These are phyloP conservation scores for Cadophora malorum DNA, from an alignment of 2,329 filamentous ascomycete species.

Conservation along the genomic window DNA sequence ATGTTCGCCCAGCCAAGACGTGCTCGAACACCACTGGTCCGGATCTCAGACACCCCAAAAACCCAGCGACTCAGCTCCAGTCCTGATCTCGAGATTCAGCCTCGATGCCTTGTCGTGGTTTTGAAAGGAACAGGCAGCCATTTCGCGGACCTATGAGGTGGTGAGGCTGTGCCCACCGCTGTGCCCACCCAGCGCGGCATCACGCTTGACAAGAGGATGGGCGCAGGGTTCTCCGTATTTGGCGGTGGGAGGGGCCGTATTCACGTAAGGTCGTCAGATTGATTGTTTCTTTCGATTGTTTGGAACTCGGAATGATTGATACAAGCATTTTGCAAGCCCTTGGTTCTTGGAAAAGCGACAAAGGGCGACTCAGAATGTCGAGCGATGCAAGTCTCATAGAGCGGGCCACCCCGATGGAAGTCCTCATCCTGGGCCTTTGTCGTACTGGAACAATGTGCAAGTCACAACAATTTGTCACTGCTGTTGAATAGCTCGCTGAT, in stretches of 20 bases:
- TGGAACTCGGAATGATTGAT: no score
- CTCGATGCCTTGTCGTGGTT: neutral
- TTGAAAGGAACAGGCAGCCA: constrained; percentile 7
- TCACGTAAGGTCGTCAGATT: neutral
- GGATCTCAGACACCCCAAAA: neutral
- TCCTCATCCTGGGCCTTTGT: constrained; percentile 20
- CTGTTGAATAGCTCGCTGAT: neutral
- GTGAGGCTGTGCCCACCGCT: neutral
- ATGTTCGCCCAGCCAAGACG: constrained; percentile 2
- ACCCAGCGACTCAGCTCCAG: neutral
- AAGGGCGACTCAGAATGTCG: neutral
- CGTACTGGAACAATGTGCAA: constrained; percentile 22
- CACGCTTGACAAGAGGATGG: neutral
- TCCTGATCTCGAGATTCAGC: neutral
- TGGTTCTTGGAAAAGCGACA: neutral
- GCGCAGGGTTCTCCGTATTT: constrained; percentile 3
- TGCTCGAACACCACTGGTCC: neutral
- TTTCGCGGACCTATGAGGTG: neutral
- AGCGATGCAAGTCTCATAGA: neutral
- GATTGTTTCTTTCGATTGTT: no score
- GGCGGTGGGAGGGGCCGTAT: neutral
- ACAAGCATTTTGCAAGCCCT: no score
- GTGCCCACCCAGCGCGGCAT: neutral
- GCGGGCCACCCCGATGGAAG: constrained; percentile 12
- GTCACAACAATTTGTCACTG: neutral